Conservation (phyloP, 495 filamentous ascomycete species). For the Daldinia bambusicola region DNA sequence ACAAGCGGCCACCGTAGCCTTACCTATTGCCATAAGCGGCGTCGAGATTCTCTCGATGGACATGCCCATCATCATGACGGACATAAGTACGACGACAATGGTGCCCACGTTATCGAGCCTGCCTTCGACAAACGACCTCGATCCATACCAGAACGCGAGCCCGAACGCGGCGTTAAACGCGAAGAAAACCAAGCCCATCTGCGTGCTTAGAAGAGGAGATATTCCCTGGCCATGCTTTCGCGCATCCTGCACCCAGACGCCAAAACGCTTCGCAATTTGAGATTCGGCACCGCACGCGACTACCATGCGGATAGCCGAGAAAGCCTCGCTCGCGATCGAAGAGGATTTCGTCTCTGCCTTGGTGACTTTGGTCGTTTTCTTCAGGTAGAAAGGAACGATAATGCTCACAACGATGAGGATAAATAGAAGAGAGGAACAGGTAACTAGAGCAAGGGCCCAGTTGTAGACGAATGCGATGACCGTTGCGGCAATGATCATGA, state of each 20-base stretch:
- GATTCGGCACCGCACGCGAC: slow-evolving; percentile 71
- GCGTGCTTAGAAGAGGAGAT: slow-evolving; percentile 57
- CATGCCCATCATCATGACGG: slow-evolving; percentile 65
- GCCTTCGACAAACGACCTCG: slow-evolving; percentile 53
- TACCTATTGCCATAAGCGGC: slow-evolving; percentile 61
- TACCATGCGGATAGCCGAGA: slow-evolving; percentile 67
- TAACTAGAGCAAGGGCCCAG: slow-evolving; percentile 68
- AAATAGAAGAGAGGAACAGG: slow-evolving; percentile 66
- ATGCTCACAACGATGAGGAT: slow-evolving; percentile 63
- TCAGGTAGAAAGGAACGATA: slow-evolving; percentile 69
- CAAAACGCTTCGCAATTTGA: slow-evolving; percentile 61
- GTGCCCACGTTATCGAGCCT: slow-evolving; percentile 57
- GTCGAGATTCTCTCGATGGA: slow-evolving; percentile 61
- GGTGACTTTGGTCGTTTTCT: slow-evolving; percentile 55
- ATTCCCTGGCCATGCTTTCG: slow-evolving; percentile 60
- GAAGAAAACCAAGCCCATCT: slow-evolving; percentile 55
- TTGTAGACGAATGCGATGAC: slow-evolving; percentile 65
- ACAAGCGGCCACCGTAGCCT: slow-evolving; percentile 64
- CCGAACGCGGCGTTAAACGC: slow-evolving; percentile 56
- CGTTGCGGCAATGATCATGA: slow-evolving; percentile 56
- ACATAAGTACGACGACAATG: slow-evolving; percentile 63
- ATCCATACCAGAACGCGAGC: slow-evolving; percentile 65
- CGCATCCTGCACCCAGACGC: slow-evolving; percentile 66
- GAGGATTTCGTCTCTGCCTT: slow-evolving; percentile 63
- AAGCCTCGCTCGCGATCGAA: slow-evolving; percentile 67